These are phyloP conservation scores for Glycine soja DNA, from an alignment of 306 rosid genomes.

Conservation along the genomic window DNA sequence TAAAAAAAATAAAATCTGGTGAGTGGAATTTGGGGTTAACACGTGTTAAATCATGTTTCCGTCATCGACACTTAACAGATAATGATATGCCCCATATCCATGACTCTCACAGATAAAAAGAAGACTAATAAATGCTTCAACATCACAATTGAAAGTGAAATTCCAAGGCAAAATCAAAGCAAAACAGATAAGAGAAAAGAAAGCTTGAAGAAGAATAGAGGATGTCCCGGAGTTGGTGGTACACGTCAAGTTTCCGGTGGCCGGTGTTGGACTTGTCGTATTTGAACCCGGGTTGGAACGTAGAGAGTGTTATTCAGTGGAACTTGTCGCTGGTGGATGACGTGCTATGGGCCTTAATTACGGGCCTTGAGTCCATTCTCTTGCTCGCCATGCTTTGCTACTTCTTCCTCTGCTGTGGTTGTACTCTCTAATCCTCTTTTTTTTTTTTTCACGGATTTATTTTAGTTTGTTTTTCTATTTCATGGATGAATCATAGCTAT, in stretches of 20 bases:
- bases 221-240: slow-evolving; percentile 41
- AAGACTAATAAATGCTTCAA: too few species aligned
- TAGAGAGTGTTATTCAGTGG: slow-evolving; percentile 40
- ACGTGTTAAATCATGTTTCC: slow-evolving; percentile 32
- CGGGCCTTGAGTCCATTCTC: slow-evolving; percentile 46
- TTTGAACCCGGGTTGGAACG: slow-evolving; percentile 23
- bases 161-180: not conserved
- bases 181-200: not conserved
- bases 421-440: slow-evolving; percentile 48
- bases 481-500: not conserved
- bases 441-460: too few species aligned
- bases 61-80: not conserved
- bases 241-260: slow-evolving; percentile 50
- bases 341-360: slow-evolving; percentile 47
- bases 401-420: slow-evolving; percentile 61
- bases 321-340: slow-evolving; percentile 51
- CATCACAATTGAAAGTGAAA: slow-evolving; percentile 8
- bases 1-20: not conserved
- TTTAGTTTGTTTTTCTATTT: not conserved
- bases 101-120: not conserved
- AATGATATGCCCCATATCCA: too few species aligned
- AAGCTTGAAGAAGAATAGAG: too few species aligned
- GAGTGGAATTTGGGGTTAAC: not conserved
- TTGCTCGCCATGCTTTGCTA: slow-evolving; percentile 52
- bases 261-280: slow-evolving; percentile 46